Evolutionary conservation across 2,329 filamentous ascomycete genomes (phyloP).

Genomic region (Ophiostoma angusticollis): DNA sequence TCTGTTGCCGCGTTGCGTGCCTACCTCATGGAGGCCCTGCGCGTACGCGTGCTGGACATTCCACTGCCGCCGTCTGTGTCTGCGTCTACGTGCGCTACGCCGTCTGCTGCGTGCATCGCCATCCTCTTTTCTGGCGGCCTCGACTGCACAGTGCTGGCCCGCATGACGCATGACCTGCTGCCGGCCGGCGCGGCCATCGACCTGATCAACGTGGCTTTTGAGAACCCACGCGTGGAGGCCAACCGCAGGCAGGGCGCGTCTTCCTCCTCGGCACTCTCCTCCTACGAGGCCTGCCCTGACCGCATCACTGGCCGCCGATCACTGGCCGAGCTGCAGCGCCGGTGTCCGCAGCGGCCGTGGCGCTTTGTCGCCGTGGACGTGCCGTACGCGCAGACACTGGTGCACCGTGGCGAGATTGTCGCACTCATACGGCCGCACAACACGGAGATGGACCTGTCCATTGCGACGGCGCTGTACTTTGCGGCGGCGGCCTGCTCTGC

Average conservation of each 20-base stretch:
- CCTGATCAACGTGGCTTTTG: constrained; percentile 89
- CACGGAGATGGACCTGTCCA: constrained; percentile 97
- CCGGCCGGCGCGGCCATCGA: constrained; percentile 60
- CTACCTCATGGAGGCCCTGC: constrained; percentile 48
- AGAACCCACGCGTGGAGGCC: constrained; percentile 68
- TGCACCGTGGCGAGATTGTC: constrained; percentile 57
- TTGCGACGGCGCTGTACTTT: constrained; percentile 88
- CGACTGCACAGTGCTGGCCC: constrained; percentile 80
- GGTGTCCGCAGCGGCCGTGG: constrained; percentile 63
- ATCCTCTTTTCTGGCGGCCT: constrained; percentile 89
- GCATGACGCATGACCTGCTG: constrained; percentile 65
- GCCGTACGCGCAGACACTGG: constrained; percentile 60
- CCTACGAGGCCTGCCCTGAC: constrained; percentile 86
- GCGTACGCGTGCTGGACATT: constrained; percentile 51
- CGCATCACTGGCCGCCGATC: constrained; percentile 74
- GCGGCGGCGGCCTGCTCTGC: constrained; percentile 54
- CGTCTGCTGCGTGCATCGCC: constrained; percentile 46
- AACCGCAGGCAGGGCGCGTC: constrained; percentile 24
- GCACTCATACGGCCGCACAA: constrained; percentile 83
- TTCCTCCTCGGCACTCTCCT: too few species aligned
- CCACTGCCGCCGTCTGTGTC: constrained; percentile 33
- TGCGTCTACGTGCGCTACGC: neutral
- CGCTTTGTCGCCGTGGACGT: constrained; percentile 75
- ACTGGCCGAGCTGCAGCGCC: constrained; percentile 55
- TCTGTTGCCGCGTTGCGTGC: constrained; percentile 41